Percentiles rank a stretch among this genome's conserved stretches.
Evolutionary conservation across 176 grass and related monocot genomes (phyloP).

Genomic region (Lolium rigidum): DNA sequence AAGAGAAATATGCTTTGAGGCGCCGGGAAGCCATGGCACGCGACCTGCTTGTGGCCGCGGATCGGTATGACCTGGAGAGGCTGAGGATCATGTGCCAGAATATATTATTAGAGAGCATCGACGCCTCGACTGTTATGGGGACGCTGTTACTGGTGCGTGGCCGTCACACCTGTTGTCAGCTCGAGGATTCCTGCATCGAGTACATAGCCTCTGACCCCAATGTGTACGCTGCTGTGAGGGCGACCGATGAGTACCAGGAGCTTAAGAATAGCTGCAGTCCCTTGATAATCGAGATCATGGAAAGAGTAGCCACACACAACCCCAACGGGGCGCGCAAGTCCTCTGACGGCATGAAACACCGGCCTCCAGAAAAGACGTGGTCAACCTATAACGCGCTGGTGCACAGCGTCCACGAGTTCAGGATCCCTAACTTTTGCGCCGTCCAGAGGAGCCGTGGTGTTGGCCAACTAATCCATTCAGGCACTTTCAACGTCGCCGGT

Average conservation of each 20-base stretch:
- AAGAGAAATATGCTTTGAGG: not conserved
- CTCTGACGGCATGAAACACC: too few species aligned
- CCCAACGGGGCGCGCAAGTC: not conserved
- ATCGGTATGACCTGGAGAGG: not conserved
- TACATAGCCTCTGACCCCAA: not conserved
- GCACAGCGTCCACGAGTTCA: not conserved
- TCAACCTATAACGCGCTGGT: not conserved
- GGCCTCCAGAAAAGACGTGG: not conserved
- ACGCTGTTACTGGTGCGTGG: not conserved
- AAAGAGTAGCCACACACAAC: not conserved
- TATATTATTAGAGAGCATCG: not conserved
- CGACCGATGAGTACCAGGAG: not conserved
- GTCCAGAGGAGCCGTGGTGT: not conserved
- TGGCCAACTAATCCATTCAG: not conserved
- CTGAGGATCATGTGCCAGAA: not conserved
- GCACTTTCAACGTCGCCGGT: not conserved
- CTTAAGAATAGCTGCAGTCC: not conserved
- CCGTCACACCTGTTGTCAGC: not conserved
- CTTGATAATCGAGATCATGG: not conserved
- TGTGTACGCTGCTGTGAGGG: not conserved
- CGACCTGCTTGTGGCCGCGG: not conserved
- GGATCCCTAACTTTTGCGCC: not conserved
- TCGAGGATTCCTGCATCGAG: not conserved
- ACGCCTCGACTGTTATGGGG: not conserved
- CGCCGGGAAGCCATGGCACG: not conserved